A percentile compares a stretch with the other conserved stretches of the same genome.
Evolutionary conservation across 192 early-diverging fungal species (phyloP).

Genomic region (Thamnidium elegans): DNA sequence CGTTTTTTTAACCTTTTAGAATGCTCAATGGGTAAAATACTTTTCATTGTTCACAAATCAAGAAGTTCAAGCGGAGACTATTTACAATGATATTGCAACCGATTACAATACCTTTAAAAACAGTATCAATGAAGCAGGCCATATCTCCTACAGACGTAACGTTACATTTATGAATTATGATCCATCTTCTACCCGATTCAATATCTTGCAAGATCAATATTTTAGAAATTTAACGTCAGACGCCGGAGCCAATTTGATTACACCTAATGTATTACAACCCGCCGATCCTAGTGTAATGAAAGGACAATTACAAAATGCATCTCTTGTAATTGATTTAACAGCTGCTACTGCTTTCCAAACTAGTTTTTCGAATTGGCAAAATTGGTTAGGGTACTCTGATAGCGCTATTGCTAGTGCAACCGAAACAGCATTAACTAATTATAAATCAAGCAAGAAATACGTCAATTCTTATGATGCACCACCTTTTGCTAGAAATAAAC

Average conservation of each 20-base stretch:
- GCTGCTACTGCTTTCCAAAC: slow-evolving; percentile 11
- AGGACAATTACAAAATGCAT: slow-evolving; percentile 25
- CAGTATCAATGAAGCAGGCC: slow-evolving; percentile 19
- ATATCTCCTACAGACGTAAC: slow-evolving; percentile 28
- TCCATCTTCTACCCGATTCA: slow-evolving; percentile 22
- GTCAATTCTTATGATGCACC: slow-evolving; percentile 29
- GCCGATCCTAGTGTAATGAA: slow-evolving; percentile 17
- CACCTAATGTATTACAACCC: slow-evolving; percentile 13
- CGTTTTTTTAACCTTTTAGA: not conserved
- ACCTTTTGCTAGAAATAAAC: slow-evolving; percentile 28
- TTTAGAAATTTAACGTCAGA: slow-evolving; percentile 37
- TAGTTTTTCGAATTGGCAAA: slow-evolving; percentile 17
- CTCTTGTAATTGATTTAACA: slow-evolving; percentile 32
- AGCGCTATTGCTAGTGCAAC: slow-evolving; percentile 6
- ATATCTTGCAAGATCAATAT: slow-evolving; percentile 29
- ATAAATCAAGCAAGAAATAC: slow-evolving; percentile 15
- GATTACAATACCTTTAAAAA: slow-evolving; percentile 17
- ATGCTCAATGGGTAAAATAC: slow-evolving; percentile 39
- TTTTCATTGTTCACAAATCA: slow-evolving; percentile 41
- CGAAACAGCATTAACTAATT: slow-evolving; percentile 12
- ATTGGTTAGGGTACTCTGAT: slow-evolving; percentile 19
- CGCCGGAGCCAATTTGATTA: slow-evolving; percentile 38
- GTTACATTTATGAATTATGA: slow-evolving; percentile 43
- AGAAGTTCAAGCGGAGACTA: slow-evolving; percentile 16
- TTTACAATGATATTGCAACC: slow-evolving; percentile 33